Evolutionary conservation across 73 alveolate genomes (phyloP).

Genomic region (Symbiodinium pilosum): DNA sequence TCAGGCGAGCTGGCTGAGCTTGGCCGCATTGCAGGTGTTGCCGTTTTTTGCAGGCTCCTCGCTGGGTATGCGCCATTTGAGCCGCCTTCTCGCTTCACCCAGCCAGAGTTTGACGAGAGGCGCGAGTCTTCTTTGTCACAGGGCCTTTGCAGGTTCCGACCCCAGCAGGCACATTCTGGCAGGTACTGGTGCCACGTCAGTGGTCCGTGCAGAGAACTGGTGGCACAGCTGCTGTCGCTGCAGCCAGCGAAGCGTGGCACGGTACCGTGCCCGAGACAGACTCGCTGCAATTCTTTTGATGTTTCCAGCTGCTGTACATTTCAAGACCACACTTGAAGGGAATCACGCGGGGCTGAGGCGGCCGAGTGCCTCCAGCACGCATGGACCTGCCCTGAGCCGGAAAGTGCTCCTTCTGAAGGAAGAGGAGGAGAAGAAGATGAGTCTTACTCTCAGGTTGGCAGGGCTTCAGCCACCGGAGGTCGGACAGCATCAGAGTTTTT

Average conservation of each 20-base stretch:
- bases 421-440: neutral
- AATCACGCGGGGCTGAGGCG: neutral
- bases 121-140: neutral
- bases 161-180: neutral
- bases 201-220: neutral
- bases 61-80: constrained; percentile 34
- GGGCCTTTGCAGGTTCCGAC: neutral
- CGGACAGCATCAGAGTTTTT: too few relatives aligned
- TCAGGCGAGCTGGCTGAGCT: neutral
- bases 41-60: neutral
- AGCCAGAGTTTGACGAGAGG: constrained; percentile 15
- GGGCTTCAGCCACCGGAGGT: neutral
- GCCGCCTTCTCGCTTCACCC: neutral
- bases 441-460: neutral
- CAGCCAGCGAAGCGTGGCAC: neutral
- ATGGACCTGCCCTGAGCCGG: neutral
- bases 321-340: too few relatives aligned
- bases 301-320: neutral
- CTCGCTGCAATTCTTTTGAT: neutral
- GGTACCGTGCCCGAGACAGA: neutral
- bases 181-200: constrained; percentile 24
- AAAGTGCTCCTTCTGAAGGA: neutral
- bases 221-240: neutral
- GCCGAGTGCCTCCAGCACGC: neutral
- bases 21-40: too few relatives aligned